Evolutionary conservation across 2,329 filamentous ascomycete species (phyloP).

Genomic region (Camptophora hylomeconis): DNA sequence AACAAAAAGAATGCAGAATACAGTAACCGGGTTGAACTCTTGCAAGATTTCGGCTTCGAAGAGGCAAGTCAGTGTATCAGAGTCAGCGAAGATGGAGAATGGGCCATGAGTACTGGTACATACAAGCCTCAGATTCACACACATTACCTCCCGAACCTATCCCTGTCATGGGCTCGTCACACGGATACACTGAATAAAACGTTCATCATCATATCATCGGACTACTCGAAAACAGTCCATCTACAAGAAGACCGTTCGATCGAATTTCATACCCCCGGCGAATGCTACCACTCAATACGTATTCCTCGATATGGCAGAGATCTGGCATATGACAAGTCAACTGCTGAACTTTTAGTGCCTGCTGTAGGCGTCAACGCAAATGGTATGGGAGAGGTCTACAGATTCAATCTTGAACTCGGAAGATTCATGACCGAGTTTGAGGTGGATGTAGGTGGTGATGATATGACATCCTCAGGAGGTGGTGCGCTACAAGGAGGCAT

Average conservation of each 20-base stretch:
- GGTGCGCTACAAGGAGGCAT: constrained; percentile 78
- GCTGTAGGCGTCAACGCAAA: constrained; percentile 77
- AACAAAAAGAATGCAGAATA: constrained; percentile 87
- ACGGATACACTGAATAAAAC: constrained; percentile 85
- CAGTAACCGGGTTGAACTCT: constrained; percentile 80
- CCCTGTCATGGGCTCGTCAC: constrained; percentile 85
- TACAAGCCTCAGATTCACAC: constrained; percentile 79
- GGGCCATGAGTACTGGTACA: constrained; percentile 83
- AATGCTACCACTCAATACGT: constrained; percentile 77
- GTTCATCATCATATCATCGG: constrained; percentile 74
- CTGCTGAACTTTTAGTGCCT: constrained; percentile 75
- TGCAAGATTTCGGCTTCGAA: constrained; percentile 97
- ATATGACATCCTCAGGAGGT: constrained; percentile 51
- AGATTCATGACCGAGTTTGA: constrained; percentile 92
- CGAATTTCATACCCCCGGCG: constrained; percentile 83
- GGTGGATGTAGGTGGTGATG: constrained; percentile 76
- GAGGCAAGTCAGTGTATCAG: constrained; percentile 85
- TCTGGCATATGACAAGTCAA: constrained; percentile 67
- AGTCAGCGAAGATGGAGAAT: constrained; percentile 88
- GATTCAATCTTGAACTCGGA: constrained; percentile 80
- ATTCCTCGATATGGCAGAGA: constrained; percentile 88
- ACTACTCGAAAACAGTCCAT: constrained; percentile 90
- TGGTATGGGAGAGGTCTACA: constrained; percentile 81
- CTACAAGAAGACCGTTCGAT: constrained; percentile 82
- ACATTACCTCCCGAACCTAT: constrained; percentile 87